Evolutionary conservation across 257 asterid genomes (phyloP).

Genomic region (Przewalskia tangutica): DNA sequence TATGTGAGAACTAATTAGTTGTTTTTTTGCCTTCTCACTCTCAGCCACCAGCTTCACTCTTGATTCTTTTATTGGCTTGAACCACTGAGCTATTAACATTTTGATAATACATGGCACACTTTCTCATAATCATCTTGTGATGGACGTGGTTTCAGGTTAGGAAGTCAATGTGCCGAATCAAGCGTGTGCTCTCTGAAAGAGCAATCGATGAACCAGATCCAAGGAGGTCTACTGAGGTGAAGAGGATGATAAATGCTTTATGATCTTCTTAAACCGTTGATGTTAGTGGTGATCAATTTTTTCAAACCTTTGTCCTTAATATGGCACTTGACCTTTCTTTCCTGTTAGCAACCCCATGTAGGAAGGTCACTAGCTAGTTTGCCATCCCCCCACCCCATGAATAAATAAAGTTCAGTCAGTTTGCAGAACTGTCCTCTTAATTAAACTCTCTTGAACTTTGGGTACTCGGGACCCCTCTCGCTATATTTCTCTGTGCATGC

Average conservation of each 20-base stretch:
- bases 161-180: conserved; percentile 85
- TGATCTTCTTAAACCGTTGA: conserved; percentile 7
- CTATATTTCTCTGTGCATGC: too few relatives aligned
- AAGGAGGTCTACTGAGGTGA: conserved; percentile 81
- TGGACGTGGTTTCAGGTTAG: conserved; percentile 47
- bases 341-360: background rate
- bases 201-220: conserved; percentile 85
- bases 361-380: background rate
- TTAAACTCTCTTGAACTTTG: too few relatives aligned
- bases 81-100: background rate
- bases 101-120: background rate
- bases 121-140: background rate
- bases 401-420: background rate
- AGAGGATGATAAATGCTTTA: conserved; percentile 66
- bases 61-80: background rate
- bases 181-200: conserved; percentile 86
- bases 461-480: too few relatives aligned
- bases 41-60: background rate
- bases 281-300: background rate
- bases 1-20: background rate
- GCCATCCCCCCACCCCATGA: background rate
- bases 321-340: background rate
- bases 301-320: background rate
- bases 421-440: background rate
- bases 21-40: background rate